Base-by-base conservation (phyloP, 108 stramenopile species). In the Stephanodiscus triporus region DNA sequence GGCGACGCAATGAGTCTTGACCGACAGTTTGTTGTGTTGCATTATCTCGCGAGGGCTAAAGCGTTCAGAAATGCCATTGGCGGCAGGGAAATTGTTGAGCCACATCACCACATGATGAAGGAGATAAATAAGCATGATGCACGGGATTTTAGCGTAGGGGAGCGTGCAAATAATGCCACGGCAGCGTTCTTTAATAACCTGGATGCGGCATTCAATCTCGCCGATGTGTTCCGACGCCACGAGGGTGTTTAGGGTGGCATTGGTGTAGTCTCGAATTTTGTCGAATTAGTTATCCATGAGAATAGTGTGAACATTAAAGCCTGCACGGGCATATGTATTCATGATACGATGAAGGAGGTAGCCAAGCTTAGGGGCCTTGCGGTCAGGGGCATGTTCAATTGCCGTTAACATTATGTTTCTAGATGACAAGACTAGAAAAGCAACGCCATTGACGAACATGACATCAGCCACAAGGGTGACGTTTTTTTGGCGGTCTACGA, bases 161-260 rank as follows among this genome's bases (percentile, higher is more conserved):
- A 87, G 40, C 11, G 70, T 61, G 22, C 76, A 63, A 30, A 68
- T 59, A 16, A 42, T 45, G 13, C 66, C 68, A 2, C 87, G 50
- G 14, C 54, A 54, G 42, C 80, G 58, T 65, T 86, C 85, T 40
- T 88, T 88, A 1, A 27, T 26, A 4, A n/a, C n/a, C 3, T 66
- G 70, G 17, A 77, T 81, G 9, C 19, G 49, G 17, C 85, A 56
- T 67, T 87, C 86, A 38, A 82, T 57, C 26, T 70, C 81, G 14
- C 73, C 73, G 29, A 76, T 68, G 23, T 76, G 75, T 36, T 76
- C 68, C 0, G 16, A 14, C 20, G 22, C 32, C 19, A 68, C 42
- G 6, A 68, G 66, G 54, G 48, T n/a, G 9, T 72, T 63, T 16
- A 64, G 48, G 0, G 36, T 66, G 5, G 38, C 23, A 24, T 62